Conservation (phyloP, 352 stramenopile genomes). For the Phytophthora litchii region DNA sequence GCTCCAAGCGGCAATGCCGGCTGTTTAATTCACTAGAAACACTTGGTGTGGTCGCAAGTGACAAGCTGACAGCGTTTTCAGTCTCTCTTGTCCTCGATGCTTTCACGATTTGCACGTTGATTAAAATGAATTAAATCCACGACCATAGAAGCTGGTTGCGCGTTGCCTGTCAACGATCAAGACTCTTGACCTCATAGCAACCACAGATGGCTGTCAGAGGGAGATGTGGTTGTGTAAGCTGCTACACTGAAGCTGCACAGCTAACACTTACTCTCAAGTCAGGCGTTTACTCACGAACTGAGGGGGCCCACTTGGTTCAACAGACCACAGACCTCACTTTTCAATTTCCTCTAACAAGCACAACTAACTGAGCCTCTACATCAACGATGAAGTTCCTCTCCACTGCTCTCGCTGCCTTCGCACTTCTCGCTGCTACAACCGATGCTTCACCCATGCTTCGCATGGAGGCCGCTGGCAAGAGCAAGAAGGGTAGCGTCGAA, state of each 20-base stretch:
- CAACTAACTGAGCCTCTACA: background rate
- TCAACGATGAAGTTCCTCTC: conserved; percentile 31
- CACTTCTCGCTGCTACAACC: background rate
- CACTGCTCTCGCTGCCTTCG: background rate
- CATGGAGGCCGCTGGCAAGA: conserved; percentile 14
- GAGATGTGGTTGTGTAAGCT: background rate
- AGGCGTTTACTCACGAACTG: background rate
- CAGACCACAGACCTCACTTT: background rate
- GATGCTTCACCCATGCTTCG: conserved; percentile 20
- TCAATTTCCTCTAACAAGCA: background rate
- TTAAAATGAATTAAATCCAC: background rate
- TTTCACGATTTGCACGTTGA: background rate
- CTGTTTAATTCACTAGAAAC: conserved; percentile 6
- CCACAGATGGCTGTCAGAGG: background rate
- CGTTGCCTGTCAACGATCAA: background rate
- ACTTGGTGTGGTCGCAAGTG: conserved; percentile 7
- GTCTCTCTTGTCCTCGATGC: background rate
- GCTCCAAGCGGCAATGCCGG: background rate
- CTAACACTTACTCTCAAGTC: background rate
- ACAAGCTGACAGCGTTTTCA: background rate
- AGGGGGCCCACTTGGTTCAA: background rate
- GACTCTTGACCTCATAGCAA: background rate
- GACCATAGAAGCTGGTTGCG: background rate
- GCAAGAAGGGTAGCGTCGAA: background rate
- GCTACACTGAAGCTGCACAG: background rate